These are phyloP conservation scores for Ajuga reptans DNA, from an alignment of 305 asterid species.

Conservation along the genomic window DNA sequence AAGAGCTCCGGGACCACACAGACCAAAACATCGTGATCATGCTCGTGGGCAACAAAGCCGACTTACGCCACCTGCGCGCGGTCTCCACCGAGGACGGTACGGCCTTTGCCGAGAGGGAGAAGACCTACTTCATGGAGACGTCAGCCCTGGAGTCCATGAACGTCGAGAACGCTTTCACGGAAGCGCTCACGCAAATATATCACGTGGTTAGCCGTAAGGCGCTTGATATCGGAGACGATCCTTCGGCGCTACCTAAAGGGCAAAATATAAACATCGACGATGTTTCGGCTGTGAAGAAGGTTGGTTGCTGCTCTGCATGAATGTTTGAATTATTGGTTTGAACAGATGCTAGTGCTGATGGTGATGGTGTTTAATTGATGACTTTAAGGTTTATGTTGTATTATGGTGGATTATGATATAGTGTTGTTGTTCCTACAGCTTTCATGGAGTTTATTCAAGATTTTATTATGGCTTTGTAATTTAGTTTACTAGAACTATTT, in stretches of 20 bases:
- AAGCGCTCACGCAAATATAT: slow-evolving; percentile 43
- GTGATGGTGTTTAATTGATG: not conserved
- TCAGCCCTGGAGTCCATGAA: slow-evolving; percentile 57
- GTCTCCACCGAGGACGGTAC: slow-evolving; percentile 50
- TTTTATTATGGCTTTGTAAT: not conserved
- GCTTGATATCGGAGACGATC: slow-evolving; percentile 46
- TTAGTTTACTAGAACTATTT: not conserved
- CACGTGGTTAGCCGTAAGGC: slow-evolving; percentile 48
- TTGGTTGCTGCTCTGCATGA: slow-evolving; percentile 35
- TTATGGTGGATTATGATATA: slow-evolving; percentile 7
- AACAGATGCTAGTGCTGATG: slow-evolving; percentile 3
- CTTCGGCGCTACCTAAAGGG: slow-evolving; percentile 49
- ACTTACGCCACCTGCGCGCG: slow-evolving; percentile 49
- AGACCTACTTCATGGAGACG: slow-evolving; percentile 48
- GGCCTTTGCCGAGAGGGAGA: slow-evolving; percentile 48
- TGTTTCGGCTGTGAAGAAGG: slow-evolving; percentile 31
- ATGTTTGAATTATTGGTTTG: not conserved
- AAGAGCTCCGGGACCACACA: slow-evolving; percentile 58
- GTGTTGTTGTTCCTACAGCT: not conserved
- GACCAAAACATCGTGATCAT: slow-evolving; percentile 53
- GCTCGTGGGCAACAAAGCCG: slow-evolving; percentile 68
- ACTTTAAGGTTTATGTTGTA: slow-evolving; percentile 19
- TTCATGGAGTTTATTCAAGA: not conserved
- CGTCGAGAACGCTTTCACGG: slow-evolving; percentile 51
- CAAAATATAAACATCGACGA: slow-evolving; percentile 43